Evolutionary conservation across 768 basidiomycete genomes (phyloP).

Genomic region (Tricholomella constricta): DNA sequence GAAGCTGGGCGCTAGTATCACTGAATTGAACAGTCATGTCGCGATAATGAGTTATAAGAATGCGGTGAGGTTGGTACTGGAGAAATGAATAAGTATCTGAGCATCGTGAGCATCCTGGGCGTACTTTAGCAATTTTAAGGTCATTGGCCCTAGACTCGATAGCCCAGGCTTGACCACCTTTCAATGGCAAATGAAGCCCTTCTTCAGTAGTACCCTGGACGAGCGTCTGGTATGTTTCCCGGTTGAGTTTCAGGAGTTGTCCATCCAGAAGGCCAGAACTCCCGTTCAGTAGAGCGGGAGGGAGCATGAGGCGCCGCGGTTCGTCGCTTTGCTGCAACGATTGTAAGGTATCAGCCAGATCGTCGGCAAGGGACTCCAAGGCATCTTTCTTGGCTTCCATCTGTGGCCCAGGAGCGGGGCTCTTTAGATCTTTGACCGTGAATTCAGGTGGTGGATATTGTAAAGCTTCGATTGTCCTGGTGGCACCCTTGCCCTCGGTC

Average conservation of each 20-base stretch:
- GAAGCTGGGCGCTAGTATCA: conserved; percentile 72
- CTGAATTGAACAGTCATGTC: conserved; percentile 71
- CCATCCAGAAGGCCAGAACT: conserved; percentile 43
- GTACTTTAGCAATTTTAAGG: conserved; percentile 57
- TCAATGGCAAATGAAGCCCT: conserved; percentile 36
- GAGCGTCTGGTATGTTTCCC: conserved; percentile 48
- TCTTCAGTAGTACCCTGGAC: conserved; percentile 19
- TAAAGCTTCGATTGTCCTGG: conserved; percentile 59
- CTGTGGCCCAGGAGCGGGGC: background rate
- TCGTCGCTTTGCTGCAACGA: conserved; percentile 39
- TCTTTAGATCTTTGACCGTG: background rate
- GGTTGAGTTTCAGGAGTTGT: conserved; percentile 47
- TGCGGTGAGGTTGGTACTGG: conserved; percentile 66
- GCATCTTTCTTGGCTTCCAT: conserved; percentile 10
- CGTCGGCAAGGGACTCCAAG: conserved; percentile 32
- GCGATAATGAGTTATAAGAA: conserved; percentile 63
- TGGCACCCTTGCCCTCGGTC: conserved; percentile 48
- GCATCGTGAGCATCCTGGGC: conserved; percentile 13
- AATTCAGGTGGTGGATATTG: conserved; percentile 71
- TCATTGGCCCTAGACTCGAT: conserved; percentile 52
- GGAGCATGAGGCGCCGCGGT: conserved; percentile 37
- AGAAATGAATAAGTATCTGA: background rate
- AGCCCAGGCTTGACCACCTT: conserved; percentile 60
- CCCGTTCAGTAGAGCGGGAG: conserved; percentile 38
- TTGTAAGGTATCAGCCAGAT: conserved; percentile 44